These are phyloP conservation scores for Psilocybe cubensis DNA, from an alignment of 768 basidiomycete genomes.

Conservation along the genomic window DNA sequence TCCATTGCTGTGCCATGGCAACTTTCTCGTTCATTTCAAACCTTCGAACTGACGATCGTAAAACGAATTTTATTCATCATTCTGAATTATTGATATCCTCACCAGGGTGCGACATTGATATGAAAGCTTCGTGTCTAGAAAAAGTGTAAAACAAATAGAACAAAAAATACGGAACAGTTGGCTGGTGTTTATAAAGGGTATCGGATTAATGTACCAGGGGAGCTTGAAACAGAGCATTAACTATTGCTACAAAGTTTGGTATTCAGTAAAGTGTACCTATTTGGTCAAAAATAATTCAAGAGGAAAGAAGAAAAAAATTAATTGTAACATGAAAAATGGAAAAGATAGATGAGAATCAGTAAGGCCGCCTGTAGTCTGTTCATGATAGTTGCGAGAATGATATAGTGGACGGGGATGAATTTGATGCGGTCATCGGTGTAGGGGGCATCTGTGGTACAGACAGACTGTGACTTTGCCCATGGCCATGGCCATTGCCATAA, in stretches of 20 bases:
- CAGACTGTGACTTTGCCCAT: background rate
- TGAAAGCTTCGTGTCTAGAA: background rate
- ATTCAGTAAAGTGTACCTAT: background rate
- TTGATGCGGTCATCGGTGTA: constrained; percentile 13
- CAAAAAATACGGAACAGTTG: background rate
- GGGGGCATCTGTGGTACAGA: constrained; percentile 6
- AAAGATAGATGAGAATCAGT: background rate
- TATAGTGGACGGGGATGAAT: background rate
- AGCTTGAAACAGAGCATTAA: background rate
- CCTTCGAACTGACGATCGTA: no score
- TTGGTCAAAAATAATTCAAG: background rate
- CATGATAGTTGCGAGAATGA: background rate
- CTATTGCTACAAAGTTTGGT: background rate
- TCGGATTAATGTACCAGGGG: background rate
- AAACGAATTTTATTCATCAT: no score
- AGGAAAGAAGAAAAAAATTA: background rate
- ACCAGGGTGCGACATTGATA: no score
- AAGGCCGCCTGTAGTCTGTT: background rate
- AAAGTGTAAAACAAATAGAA: background rate
- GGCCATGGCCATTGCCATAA: constrained; percentile 3
- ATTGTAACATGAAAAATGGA: background rate
- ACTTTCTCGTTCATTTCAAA: no score
- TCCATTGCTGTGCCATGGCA: no score
- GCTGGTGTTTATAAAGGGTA: background rate
- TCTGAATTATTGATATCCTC: no score